These are phyloP conservation scores for Phytophthora sp. DNA, from an alignment of 352 stramenopile species.

Conservation along the genomic window DNA sequence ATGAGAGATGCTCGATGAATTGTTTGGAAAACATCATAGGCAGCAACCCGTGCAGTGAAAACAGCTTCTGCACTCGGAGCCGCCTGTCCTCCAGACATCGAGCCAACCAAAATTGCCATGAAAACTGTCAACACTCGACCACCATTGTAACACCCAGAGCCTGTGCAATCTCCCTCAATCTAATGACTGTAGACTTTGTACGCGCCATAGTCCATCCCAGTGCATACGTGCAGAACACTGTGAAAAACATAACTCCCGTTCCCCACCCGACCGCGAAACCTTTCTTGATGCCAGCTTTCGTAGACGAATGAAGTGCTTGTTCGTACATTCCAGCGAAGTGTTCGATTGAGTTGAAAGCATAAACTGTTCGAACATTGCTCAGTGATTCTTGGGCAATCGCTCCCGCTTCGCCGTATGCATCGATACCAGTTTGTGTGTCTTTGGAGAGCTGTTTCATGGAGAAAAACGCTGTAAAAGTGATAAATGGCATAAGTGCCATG, in stretches of 20 bases:
- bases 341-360: conserved; percentile 77
- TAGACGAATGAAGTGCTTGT: conserved; percentile 45
- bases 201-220: conserved; percentile 81
- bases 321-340: conserved; percentile 72
- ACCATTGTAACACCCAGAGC: conserved; percentile 60
- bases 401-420: conserved; percentile 71
- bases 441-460: conserved; percentile 55
- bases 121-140: conserved; percentile 76
- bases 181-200: conserved; percentile 68
- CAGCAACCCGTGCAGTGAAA: conserved; percentile 54
- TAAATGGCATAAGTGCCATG: conserved; percentile 63
- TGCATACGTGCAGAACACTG: conserved; percentile 75
- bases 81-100: conserved; percentile 77
- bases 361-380: conserved; percentile 75
- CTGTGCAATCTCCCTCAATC: conserved; percentile 40
- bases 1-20: conserved; percentile 72
- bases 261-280: conserved; percentile 58
- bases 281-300: conserved; percentile 51
- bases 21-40: conserved; percentile 68
- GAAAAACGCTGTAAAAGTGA: conserved; percentile 56
- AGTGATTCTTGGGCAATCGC: conserved; percentile 74
- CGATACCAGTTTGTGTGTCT: conserved; percentile 52
- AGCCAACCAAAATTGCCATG: conserved; percentile 71
- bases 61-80: conserved; percentile 68
- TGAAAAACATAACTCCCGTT: conserved; percentile 71